Conservation (phyloP, 2,329 filamentous ascomycete genomes). For the Pseudodiploospora longispora region DNA sequence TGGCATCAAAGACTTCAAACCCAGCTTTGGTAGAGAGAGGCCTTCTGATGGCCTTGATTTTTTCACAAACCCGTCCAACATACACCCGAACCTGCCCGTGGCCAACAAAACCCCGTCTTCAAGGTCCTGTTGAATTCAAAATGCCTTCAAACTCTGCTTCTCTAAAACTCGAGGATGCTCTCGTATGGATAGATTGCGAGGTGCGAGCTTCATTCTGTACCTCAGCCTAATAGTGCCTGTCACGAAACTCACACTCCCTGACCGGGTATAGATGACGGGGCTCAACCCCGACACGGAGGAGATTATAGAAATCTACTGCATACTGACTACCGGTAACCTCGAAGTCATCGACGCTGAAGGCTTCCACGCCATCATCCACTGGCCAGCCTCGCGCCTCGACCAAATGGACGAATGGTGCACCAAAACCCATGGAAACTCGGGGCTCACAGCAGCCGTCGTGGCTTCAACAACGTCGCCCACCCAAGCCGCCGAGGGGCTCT, state of each 20-base stretch:
- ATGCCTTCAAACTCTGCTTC: too few relatives aligned
- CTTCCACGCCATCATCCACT: slow-evolving; percentile 74
- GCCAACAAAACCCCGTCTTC: too few relatives aligned
- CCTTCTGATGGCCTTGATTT: too few relatives aligned
- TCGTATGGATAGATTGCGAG: slow-evolving; percentile 79
- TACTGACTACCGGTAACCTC: slow-evolving; percentile 76
- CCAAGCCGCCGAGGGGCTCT: slow-evolving; percentile 62
- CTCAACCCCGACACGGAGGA: slow-evolving; percentile 66
- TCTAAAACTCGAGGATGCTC: slow-evolving; percentile 39
- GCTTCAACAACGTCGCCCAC: slow-evolving; percentile 64
- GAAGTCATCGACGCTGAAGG: slow-evolving; percentile 67
- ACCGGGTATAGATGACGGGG: slow-evolving; percentile 63
- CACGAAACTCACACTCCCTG: not conserved
- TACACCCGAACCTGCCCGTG: too few relatives aligned
- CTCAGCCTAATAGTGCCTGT: not conserved
- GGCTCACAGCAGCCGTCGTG: slow-evolving; percentile 69
- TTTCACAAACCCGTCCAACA: too few relatives aligned
- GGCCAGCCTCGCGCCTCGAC: slow-evolving; percentile 60
- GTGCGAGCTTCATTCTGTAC: slow-evolving; percentile 21
- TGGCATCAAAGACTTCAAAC: too few relatives aligned
- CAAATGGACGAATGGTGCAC: slow-evolving; percentile 87
- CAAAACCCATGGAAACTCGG: slow-evolving; percentile 68
- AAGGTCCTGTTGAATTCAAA: too few relatives aligned
- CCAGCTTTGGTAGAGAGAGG: too few relatives aligned
- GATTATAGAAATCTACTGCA: slow-evolving; percentile 87